phyloP scores from a whole-genome alignment of 495 filamentous ascomycete genomes.

The Hypoxylon cercidicola region DNA sequence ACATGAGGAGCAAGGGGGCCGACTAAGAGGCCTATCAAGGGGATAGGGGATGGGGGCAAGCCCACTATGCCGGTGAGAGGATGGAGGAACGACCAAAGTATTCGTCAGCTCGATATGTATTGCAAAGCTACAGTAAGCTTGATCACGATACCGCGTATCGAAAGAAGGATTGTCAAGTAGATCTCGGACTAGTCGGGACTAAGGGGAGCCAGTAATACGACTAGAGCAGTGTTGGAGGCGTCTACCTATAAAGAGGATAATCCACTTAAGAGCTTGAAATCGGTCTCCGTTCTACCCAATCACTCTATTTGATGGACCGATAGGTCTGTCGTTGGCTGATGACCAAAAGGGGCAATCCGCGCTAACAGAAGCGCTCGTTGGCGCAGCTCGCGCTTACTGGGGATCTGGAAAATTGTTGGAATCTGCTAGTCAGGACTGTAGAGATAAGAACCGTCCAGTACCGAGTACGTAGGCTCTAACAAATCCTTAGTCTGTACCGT shows the following conservation, averaged over 20 bases:
- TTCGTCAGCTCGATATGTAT: slow-evolving; percentile 1
- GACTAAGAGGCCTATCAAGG: slow-evolving; percentile 23
- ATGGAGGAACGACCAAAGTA: slow-evolving; percentile 6
- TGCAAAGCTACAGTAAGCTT: slow-evolving; percentile 6
- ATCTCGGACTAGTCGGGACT: slow-evolving; percentile 27
- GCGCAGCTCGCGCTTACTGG: slow-evolving; percentile 34
- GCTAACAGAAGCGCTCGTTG: slow-evolving; percentile 35
- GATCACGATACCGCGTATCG: slow-evolving; percentile 9
- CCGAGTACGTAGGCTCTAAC: slow-evolving; percentile 5
- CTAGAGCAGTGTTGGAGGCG: slow-evolving; percentile 5
- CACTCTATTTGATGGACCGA: slow-evolving; percentile 13
- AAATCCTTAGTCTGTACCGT: slow-evolving; percentile 1
- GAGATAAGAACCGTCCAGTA: background rate
- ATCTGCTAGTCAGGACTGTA: slow-evolving; percentile 11
- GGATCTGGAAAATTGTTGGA: slow-evolving; percentile 20
- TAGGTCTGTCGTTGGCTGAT: slow-evolving; percentile 15
- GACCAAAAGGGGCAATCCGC: slow-evolving; percentile 33
- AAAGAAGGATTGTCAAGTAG: slow-evolving; percentile 3
- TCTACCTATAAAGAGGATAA: slow-evolving; percentile 17
- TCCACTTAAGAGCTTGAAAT: slow-evolving; percentile 26
- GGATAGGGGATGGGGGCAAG: background rate
- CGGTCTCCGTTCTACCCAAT: slow-evolving; percentile 2
- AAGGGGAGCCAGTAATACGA: slow-evolving; percentile 10
- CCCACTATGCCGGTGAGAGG: slow-evolving; percentile 11
- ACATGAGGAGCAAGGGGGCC: slow-evolving; percentile 21